Base-by-base conservation (phyloP, 106 monocot genomes). In the Apostasia ramifera region DNA sequence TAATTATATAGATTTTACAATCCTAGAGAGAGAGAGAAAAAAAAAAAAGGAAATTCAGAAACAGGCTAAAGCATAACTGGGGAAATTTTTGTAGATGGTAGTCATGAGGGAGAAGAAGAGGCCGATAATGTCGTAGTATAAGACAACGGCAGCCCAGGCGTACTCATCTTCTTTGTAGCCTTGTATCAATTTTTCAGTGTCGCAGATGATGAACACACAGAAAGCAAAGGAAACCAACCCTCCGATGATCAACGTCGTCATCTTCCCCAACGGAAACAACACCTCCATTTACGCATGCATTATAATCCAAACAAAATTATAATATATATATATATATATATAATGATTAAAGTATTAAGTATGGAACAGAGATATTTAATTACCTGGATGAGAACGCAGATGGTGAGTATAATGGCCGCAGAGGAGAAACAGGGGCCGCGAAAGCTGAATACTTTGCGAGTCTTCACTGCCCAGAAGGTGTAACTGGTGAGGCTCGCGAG, bases 331-430 rank as follows among this genome's bases (percentile, higher is more conserved):
- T 8, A 47, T 45, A 26, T 13, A 4, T 3, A 12, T 2, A 1
- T 37, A 5, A 51, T 45, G 55, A 58, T 14, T 2, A 11, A 6
- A 7, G 47, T 14, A 48, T 14, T 3, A 48, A 7, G 7, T 4
- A 50, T 1, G 13, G 14, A 15, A 66, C n/a, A 0, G 10, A 53
- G 8, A 1, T 53, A 8, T 51, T 8, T 51, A 51, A 0, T 49
- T 64, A 85, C 81, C 85, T 85, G 85, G 61, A 85, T 85, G 7
- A 85, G 61, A 8, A 66, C 77, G 40, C 81, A 85, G 4, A 81
- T 40, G 1, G 81, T 1, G 46, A 85, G 50, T 3, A 85, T 73
- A 61, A 85, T 43, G 52, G 81, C 4, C 8, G 85, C 50, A 57
- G 73, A 58, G 15, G 78, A 85, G 6, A 85, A 55, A 68, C 78